Evolutionary conservation across 2,329 filamentous ascomycete genomes (phyloP).

Genomic region (Penicillium sp.): DNA sequence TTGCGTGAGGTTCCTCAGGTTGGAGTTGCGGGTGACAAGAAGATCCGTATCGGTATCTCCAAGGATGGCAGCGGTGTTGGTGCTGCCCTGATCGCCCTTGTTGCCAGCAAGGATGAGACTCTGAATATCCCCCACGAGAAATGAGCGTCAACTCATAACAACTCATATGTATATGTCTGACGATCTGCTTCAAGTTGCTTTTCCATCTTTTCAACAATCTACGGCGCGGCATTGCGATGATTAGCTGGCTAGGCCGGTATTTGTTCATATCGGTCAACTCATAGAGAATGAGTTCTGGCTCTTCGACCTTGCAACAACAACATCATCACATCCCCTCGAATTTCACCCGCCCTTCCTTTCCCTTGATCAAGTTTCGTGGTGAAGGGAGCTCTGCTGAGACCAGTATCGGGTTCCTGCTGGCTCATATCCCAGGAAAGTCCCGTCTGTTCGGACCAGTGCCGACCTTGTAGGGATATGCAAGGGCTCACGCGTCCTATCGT

Average conservation of each 20-base stretch:
- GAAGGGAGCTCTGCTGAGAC: conserved; percentile 7
- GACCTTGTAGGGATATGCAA: neutral
- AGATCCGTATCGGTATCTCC: conserved; percentile 90
- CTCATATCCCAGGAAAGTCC: neutral
- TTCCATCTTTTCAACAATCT: neutral
- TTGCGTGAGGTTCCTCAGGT: conserved; percentile 77
- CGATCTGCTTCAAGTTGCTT: neutral
- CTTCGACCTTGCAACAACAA: neutral
- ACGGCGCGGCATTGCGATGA: neutral
- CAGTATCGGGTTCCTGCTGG: conserved; percentile 3
- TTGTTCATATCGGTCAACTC: neutral
- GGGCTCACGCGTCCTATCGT: neutral
- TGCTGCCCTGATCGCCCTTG: conserved; percentile 89
- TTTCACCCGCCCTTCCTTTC: conserved; percentile 4
- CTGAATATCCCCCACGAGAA: conserved; percentile 17
- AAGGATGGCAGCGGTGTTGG: conserved; percentile 97
- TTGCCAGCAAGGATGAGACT: conserved; percentile 63
- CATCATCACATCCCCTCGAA: neutral
- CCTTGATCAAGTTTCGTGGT: conserved; percentile 5
- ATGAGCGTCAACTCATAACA: conserved; percentile 4
- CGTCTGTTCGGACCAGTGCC: neutral
- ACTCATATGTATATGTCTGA: neutral
- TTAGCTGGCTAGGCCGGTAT: conserved; percentile 12
- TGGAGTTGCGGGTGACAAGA: conserved; percentile 76
- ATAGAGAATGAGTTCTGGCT: neutral